A percentile compares a stretch with the other conserved stretches of the same genome.
Evolutionary conservation across 805 yeast species (phyloP).

Genomic region (Grigorovia humatica): DNA sequence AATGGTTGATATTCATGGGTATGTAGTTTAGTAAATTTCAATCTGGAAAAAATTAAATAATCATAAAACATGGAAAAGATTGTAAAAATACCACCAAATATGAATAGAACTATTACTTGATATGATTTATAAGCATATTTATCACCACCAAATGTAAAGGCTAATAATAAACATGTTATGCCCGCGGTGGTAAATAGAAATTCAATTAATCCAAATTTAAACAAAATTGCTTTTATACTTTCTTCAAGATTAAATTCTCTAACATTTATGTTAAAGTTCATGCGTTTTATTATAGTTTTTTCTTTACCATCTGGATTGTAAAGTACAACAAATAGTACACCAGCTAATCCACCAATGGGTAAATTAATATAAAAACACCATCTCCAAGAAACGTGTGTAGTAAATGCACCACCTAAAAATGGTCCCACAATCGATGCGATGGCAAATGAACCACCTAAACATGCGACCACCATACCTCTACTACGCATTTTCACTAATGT

Average conservation of each 20-base stretch:
- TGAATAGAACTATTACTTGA: constrained; percentile 32
- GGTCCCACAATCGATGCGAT: constrained; percentile 52
- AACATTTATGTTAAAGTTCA: neutral
- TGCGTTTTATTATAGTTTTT: too few species aligned
- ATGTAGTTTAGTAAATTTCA: constrained; percentile 6
- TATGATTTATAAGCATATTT: constrained; percentile 45
- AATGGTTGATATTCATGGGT: constrained; percentile 10
- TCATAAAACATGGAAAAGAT: constrained; percentile 40
- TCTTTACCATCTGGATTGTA: constrained; percentile 11
- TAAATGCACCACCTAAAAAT: constrained; percentile 54
- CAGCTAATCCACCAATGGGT: constrained; percentile 46
- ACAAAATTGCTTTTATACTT: constrained; percentile 4
- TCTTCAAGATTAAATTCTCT: neutral
- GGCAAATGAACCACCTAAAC: constrained; percentile 30
- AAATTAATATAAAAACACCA: constrained; percentile 69
- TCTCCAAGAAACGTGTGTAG: constrained; percentile 54
- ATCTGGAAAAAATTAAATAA: constrained; percentile 11
- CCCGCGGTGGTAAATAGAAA: constrained; percentile 16
- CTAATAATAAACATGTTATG: constrained; percentile 14
- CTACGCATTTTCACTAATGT: constrained; percentile 18
- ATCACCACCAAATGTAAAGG: constrained; percentile 40
- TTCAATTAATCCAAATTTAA: constrained; percentile 17
- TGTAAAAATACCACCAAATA: constrained; percentile 34
- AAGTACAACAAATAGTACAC: constrained; percentile 9
- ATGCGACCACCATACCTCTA: constrained; percentile 18